Percentiles rank a stretch among this genome's conserved stretches.
Conservation (phyloP, 768 basidiomycete species). For the Russula abietina region DNA sequence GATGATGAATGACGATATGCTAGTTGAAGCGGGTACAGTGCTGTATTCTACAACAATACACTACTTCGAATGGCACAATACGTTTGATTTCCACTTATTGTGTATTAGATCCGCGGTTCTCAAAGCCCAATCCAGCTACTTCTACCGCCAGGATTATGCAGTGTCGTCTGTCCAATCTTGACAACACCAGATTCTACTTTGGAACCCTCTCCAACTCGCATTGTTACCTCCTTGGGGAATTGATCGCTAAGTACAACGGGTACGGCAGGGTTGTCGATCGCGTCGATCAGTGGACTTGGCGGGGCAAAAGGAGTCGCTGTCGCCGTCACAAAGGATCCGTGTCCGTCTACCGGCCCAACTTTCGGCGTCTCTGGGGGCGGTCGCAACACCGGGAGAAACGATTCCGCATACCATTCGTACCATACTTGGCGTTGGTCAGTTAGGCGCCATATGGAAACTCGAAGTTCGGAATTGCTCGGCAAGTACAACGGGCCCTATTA, state of each 20-base stretch:
- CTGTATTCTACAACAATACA: not conserved
- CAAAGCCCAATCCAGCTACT: conserved; percentile 91
- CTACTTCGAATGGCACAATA: not conserved
- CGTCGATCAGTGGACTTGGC: conserved; percentile 71
- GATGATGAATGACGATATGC: not conserved
- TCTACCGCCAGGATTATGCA: conserved; percentile 87
- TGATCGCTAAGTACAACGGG: conserved; percentile 28
- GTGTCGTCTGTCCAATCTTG: conserved; percentile 89
- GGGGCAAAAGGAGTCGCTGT: conserved; percentile 28
- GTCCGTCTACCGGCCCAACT: conserved; percentile 25
- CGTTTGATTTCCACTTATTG: no score
- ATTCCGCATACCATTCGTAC: conserved; percentile 99
- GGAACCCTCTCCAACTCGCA: conserved; percentile 23
- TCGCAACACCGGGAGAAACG: conserved; percentile 66
- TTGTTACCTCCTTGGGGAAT: conserved; percentile 11
- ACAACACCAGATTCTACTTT: conserved; percentile 43
- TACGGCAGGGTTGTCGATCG: conserved; percentile 40
- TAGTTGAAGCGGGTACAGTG: no score
- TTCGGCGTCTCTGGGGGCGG: conserved; percentile 33
- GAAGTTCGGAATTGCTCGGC: conserved; percentile 86
- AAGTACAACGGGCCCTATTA: conserved; percentile 86
- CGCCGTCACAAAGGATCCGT: conserved; percentile 24
- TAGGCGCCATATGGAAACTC: conserved; percentile 90
- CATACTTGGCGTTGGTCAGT: conserved; percentile 87
- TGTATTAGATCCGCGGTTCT: not conserved